Percentiles rank a stretch among this genome's conserved stretches.
Conservation (phyloP, 2,329 filamentous ascomycete species). For the Colletotrichum scovillei region DNA sequence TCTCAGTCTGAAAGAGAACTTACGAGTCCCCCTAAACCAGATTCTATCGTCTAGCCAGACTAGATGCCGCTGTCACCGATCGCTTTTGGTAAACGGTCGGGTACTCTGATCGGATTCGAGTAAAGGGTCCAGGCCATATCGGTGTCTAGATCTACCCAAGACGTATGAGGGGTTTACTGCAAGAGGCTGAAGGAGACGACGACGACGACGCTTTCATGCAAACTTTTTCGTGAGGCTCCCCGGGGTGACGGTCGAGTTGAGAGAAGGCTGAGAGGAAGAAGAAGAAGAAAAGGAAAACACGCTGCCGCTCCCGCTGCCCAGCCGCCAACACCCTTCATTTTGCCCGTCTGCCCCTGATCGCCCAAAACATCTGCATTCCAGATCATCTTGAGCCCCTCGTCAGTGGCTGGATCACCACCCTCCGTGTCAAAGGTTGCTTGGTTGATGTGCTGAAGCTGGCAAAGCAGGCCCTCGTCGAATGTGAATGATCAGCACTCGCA, state of each 20-base stretch:
- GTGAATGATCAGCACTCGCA: neutral
- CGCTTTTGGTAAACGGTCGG: neutral
- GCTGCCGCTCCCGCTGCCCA: neutral
- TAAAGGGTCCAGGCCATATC: neutral
- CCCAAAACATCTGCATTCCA: conserved; percentile 4
- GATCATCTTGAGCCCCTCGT: neutral
- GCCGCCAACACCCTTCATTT: neutral
- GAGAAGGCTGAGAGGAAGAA: neutral
- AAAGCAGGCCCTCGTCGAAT: neutral
- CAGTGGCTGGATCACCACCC: neutral
- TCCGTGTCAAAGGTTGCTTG: neutral
- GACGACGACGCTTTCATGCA: neutral
- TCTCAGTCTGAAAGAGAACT: neutral
- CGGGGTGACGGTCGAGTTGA: neutral
- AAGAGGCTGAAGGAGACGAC: neutral
- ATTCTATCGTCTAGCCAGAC: neutral
- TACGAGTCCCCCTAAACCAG: neutral
- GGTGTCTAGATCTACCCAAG: neutral
- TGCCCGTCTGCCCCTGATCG: neutral
- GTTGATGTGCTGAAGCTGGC: neutral
- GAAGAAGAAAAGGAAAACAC: neutral
- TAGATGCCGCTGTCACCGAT: neutral
- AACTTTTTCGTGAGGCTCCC: neutral
- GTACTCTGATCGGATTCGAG: neutral
- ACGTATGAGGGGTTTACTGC: neutral